A percentile compares a stretch with the other conserved stretches of the same genome.
These are phyloP conservation scores for Russula foetens DNA, from an alignment of 768 basidiomycete species.

Conservation along the genomic window DNA sequence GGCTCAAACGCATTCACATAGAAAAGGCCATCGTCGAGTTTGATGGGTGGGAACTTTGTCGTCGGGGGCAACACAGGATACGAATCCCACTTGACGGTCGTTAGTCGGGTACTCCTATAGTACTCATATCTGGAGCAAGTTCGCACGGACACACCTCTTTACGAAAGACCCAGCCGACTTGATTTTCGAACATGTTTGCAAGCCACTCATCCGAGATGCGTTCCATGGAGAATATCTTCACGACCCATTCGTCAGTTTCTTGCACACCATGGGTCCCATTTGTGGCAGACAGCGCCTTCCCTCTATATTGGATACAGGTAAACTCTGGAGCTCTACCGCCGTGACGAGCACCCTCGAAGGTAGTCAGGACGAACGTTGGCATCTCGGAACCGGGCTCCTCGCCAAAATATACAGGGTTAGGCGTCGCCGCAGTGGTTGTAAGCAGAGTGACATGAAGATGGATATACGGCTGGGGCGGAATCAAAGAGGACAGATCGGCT, in stretches of 20 bases:
- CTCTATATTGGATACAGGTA: conserved; percentile 75
- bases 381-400: conserved; percentile 34
- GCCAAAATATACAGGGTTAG: conserved; percentile 64
- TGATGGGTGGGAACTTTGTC: conserved; percentile 62
- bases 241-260: conserved; percentile 45
- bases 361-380: conserved; percentile 67
- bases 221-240: conserved; percentile 81
- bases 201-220: conserved; percentile 65
- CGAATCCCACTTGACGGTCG: conserved; percentile 58
- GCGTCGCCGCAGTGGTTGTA: conserved; percentile 57
- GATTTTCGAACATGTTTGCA: conserved; percentile 47
- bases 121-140: conserved; percentile 1
- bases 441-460: conserved; percentile 85
- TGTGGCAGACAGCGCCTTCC: conserved; percentile 31
- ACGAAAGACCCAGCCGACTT: conserved; percentile 73
- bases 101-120: conserved; percentile 6
- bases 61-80: conserved; percentile 70
- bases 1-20: conserved; percentile 93
- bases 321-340: conserved; percentile 65
- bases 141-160: conserved; percentile 48
- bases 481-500: conserved; percentile 36
- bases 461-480: conserved; percentile 70
- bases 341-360: conserved; percentile 48
- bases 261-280: conserved; percentile 23
- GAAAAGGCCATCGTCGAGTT: conserved; percentile 71